Evolutionary conservation across 139 green algal genomes (phyloP).

Genomic region (Chlorokybus atmophyticus): DNA sequence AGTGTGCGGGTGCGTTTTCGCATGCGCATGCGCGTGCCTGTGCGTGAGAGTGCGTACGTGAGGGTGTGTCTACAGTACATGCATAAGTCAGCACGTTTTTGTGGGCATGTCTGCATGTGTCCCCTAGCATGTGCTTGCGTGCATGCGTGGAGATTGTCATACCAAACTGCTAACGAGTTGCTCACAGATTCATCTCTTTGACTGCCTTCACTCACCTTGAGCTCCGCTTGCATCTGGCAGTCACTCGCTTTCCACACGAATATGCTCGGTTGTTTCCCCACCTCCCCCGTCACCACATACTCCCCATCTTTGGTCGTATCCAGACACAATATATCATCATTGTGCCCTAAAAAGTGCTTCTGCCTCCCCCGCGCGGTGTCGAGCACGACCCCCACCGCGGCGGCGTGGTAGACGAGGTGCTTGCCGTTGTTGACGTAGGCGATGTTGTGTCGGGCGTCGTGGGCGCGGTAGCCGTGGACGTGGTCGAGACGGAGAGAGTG

Average conservation of each 20-base stretch:
- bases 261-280: conserved; percentile 14
- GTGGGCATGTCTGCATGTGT: no score
- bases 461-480: background rate
- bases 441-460: conserved; percentile 1
- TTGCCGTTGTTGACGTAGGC: background rate
- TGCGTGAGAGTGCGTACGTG: no score
- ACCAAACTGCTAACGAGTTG: no score
- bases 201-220: no score
- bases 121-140: no score
- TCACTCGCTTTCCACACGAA: conserved; percentile 13
- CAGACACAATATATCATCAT: conserved; percentile 51
- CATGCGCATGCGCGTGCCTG: no score
- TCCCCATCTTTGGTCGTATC: conserved; percentile 27
- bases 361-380: conserved; percentile 35
- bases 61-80: no score
- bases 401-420: conserved; percentile 40
- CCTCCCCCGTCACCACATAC: conserved; percentile 37
- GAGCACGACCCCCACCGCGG: conserved; percentile 52
- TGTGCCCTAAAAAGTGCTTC: conserved; percentile 59
- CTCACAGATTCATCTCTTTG: no score
- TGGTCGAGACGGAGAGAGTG: background rate
- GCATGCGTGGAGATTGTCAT: no score
- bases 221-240: conserved; percentile 1
- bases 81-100: no score
- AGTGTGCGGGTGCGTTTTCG: no score